A percentile compares a stretch with the other conserved stretches of the same genome.
These are phyloP conservation scores for Thielaviopsis populi DNA, from an alignment of 2,329 filamentous ascomycete genomes.

Conservation along the genomic window DNA sequence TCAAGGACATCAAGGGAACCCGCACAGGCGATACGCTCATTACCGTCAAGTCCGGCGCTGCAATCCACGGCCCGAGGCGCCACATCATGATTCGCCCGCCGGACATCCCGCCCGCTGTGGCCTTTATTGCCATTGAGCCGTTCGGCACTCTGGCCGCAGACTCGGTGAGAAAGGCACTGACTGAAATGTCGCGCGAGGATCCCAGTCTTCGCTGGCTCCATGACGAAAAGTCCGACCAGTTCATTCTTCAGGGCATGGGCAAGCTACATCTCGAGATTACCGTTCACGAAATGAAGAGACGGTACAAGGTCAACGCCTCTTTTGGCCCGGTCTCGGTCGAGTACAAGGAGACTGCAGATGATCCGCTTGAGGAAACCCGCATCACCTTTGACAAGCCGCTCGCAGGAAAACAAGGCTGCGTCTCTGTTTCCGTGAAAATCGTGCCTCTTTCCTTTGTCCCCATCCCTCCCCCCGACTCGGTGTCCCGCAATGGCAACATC, in stretches of 20 bases:
- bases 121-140: constrained; percentile 86
- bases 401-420: constrained; percentile 64
- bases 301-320: constrained; percentile 63
- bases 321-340: constrained; percentile 92
- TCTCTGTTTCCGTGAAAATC: constrained; percentile 55
- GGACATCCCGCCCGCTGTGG: constrained; percentile 80
- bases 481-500: constrained; percentile 56
- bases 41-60: constrained; percentile 46
- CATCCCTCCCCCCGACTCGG: constrained; percentile 27
- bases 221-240: constrained; percentile 84
- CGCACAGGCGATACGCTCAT: constrained; percentile 87
- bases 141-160: constrained; percentile 66
- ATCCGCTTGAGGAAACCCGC: constrained; percentile 39
- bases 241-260: constrained; percentile 89
- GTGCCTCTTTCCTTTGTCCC: constrained; percentile 38
- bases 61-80: constrained; percentile 52
- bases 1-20: constrained; percentile 79
- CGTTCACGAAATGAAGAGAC: constrained; percentile 69
- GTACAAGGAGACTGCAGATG: constrained; percentile 69
- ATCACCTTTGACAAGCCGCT: constrained; percentile 63
- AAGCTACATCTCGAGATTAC: constrained; percentile 91
- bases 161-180: constrained; percentile 58
- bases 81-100: constrained; percentile 75
- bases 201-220: constrained; percentile 74
- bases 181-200: constrained; percentile 74